Evolutionary conservation across 2,329 filamentous ascomycete species (phyloP).

Genomic region (Colletotrichum eremochloae): DNA sequence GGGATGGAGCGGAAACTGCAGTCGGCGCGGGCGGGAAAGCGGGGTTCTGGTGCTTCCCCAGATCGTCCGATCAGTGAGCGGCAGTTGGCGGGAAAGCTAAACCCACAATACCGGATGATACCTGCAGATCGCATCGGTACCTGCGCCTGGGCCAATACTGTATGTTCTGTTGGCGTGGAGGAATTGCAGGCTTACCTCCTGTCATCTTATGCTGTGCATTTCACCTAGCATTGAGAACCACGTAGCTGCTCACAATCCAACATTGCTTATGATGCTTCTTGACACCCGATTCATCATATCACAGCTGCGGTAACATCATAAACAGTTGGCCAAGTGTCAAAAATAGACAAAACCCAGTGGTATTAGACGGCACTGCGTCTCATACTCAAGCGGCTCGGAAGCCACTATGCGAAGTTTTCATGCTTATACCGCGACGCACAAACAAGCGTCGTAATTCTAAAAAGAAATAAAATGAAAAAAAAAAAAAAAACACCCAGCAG

Average conservation of each 20-base stretch:
- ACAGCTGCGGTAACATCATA: neutral
- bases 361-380: constrained; percentile 35
- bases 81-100: constrained; percentile 19
- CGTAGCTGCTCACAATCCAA: neutral
- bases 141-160: neutral
- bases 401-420: constrained; percentile 33
- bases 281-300: neutral
- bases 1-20: constrained; percentile 5
- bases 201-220: neutral
- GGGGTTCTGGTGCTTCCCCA: constrained; percentile 36
- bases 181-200: neutral
- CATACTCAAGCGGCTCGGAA: constrained; percentile 17
- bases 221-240: neutral
- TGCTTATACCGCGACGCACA: constrained; percentile 21
- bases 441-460: constrained; percentile 26
- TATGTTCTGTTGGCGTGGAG: neutral
- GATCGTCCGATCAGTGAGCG: constrained; percentile 33
- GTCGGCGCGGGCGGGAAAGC: constrained; percentile 27
- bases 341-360: constrained; percentile 11
- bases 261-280: neutral
- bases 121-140: constrained; percentile 18
- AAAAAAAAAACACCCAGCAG: neutral
- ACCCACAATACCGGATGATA: constrained; percentile 19
- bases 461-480: constrained; percentile 12
- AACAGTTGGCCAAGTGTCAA: neutral